Conservation (phyloP, 306 rosid genomes). For the Dryas alaskensis region DNA sequence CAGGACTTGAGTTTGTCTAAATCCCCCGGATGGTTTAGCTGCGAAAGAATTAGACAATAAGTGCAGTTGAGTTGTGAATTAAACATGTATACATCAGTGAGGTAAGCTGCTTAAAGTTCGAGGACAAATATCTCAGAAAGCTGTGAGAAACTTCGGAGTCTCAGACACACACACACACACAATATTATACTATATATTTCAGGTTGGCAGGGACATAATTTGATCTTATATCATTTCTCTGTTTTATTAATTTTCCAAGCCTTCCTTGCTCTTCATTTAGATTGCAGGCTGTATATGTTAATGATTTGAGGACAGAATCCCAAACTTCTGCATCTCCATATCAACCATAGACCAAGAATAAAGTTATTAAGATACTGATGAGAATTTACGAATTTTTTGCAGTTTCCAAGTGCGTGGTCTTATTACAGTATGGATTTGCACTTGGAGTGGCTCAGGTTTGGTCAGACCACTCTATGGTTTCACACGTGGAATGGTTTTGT, state of each 20-base stretch:
- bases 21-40: neutral
- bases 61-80: neutral
- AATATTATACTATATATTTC: too few relatives aligned
- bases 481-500: conserved; percentile 25
- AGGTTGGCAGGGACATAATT: too few relatives aligned
- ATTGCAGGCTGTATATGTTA: too few relatives aligned
- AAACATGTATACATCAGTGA: neutral
- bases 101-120: too few relatives aligned
- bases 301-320: neutral
- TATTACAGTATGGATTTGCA: conserved; percentile 3
- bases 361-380: neutral
- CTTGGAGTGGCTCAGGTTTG: conserved; percentile 17
- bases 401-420: neutral
- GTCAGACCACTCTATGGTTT: neutral
- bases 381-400: neutral
- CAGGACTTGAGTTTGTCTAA: neutral
- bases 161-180: too few relatives aligned
- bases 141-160: too few relatives aligned
- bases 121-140: too few relatives aligned
- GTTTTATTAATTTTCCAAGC: neutral
- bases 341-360: neutral
- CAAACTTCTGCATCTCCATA: neutral
- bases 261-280: too few relatives aligned
- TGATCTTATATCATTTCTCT: neutral
- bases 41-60: neutral